Base-by-base conservation (phyloP, 1,284 basidiomycete species). In the Trametes sp. region DNA sequence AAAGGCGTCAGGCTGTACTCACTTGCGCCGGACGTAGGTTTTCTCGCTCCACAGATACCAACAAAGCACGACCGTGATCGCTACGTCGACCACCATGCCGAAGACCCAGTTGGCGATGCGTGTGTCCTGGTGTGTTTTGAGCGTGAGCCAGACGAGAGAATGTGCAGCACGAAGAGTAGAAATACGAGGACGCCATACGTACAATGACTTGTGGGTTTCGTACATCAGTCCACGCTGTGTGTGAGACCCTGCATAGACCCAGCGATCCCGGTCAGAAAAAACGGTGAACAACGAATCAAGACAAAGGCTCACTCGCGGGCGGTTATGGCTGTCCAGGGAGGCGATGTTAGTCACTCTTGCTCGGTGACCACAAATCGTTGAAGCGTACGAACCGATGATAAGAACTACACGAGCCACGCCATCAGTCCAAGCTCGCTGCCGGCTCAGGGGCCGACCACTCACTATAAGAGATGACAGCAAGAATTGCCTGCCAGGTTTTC, bases 1-100 rank as follows among this genome's bases (percentile, higher is more conserved):
- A 31, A 7, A 21, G 6, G 26, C 16, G 4, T 4, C 6, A 31
- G 4, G 19, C 16, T 19, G 16, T 4, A 51, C 29, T 14, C 19
- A 21, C 31, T 31, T 23, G 38, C 35, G 33, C 24, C 21, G 50
- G 23, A 38, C 23, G 33, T 51, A 52, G 6, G 19, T 26, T 57
- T 65, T 68, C 59, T 68, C 66, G 26, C 46, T 57, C 59, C 61
- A 63, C 4, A 68, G 54, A n/a, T 65, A 65, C 63, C 63, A 61
- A 48, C 63, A 65, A 23, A 65, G 56, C 10, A 61, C 44, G 38
- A 63, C 57, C 4, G 66, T 65, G 59, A 68, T 68, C 3, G 51
- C 48, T 3, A 63, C 57, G 44, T 68, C 66, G 38, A 65, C 63
- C 11, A 65, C 28, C 38, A 62, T 61, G 16, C 63, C 66, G 10